phyloP scores from a whole-genome alignment of 306 rosid genomes.

The Comarum palustre region DNA sequence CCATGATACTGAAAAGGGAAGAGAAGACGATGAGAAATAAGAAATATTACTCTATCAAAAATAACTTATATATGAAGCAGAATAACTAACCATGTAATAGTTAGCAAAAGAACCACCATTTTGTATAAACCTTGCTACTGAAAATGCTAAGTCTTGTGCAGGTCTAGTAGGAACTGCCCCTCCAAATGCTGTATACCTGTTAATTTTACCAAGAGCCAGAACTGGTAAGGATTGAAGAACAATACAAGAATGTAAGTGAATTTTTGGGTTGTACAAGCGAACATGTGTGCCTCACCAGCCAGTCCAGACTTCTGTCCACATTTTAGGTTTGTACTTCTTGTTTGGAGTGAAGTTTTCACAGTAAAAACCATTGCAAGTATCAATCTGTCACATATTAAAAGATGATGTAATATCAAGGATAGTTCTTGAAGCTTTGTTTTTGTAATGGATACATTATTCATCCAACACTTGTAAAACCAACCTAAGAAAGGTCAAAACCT shows the following conservation, averaged over 20 bases:
- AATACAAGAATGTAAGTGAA: constrained; percentile 6
- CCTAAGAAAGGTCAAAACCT: background rate
- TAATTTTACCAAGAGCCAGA: constrained; percentile 3
- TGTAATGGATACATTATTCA: background rate
- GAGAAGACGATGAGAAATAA: constrained; percentile 8
- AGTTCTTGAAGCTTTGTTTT: background rate
- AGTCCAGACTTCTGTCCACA: constrained; percentile 97
- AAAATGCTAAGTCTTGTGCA: constrained; percentile 77
- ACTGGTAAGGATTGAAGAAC: background rate
- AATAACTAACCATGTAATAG: constrained; percentile 67
- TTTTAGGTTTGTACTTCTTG: constrained; percentile 66
- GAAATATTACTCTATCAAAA: background rate
- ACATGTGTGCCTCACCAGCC: constrained; percentile 61
- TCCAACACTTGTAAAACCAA: background rate
- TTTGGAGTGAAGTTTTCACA: constrained; percentile 81
- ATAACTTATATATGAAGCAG: background rate
- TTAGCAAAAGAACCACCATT: constrained; percentile 82
- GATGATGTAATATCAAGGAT: background rate
- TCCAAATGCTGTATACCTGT: constrained; percentile 87
- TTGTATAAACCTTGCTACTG: constrained; percentile 78
- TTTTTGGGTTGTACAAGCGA: constrained; percentile 2
- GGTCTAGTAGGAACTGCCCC: constrained; percentile 78
- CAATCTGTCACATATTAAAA: constrained; percentile 48
- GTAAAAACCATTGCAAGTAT: constrained; percentile 87
- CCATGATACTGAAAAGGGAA: constrained; percentile 74